Evolutionary conservation across 2,329 filamentous ascomycete genomes (phyloP), one percentile per base, ranked within the genome.

Genomic region (Geosmithia morbida): DNA sequence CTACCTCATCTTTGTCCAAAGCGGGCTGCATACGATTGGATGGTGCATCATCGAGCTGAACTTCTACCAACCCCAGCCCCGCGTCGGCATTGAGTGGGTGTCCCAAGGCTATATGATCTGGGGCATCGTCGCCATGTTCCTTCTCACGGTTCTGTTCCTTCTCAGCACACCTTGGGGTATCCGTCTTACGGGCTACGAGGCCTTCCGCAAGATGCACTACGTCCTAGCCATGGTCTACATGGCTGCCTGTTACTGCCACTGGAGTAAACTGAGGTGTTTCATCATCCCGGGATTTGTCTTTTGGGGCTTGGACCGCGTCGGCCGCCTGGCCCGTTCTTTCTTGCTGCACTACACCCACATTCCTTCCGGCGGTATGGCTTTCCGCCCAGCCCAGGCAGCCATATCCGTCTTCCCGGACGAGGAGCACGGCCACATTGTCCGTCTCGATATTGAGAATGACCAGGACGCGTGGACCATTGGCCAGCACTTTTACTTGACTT

Each of bases 211-310:
- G 58, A 66, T 75, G 0, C 84, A 88, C 58, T 86, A 86, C 54
- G 67, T 87, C 13, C 66, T 87, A 2, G 85, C 83, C 11, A 77
- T 83, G 65, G 60, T 87, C 4, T 89, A 86, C 60, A 75, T 88
- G 13, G 85, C 81, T 4, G 83, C 82, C 2, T 83, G 82, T 61
- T 87, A 82, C 74, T 83, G 74, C 1, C 85, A 89, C 57, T 89
- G 84, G 85, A 60, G 69, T 46, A 66, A 79, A 46, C 66, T 88
- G 3, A 69, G 74, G 44, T 85, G 79, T 57, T 87, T 83, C 65
- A 70, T 87, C 57, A 69, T 85, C 43, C 77, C 83, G 0, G 75
- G 75, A 0, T 62, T 88, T 5, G 64, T 76, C 1, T 68, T 87
- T 16, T 83, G 83, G 71, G 69, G 75, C 48, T 52, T 84, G 20